phyloP scores from a whole-genome alignment of 1,284 basidiomycete genomes.

The Spongispora temasekensis region DNA sequence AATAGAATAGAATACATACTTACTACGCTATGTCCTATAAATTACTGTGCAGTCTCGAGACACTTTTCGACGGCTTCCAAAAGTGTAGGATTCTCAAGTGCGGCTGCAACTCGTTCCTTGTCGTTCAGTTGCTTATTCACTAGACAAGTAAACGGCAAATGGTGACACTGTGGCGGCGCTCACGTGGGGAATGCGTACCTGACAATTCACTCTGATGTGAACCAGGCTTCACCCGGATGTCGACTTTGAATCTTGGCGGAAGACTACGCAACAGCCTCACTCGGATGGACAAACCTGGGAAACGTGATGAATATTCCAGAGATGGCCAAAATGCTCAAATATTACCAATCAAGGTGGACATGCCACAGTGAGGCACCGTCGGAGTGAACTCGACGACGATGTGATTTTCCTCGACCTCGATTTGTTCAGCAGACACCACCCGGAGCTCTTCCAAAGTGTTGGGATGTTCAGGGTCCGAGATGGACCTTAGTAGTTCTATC shows the following conservation, averaged over 20 bases:
- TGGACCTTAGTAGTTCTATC: constrained; percentile 86
- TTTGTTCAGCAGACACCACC: constrained; percentile 90
- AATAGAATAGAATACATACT: neutral
- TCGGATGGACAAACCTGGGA: constrained; percentile 84
- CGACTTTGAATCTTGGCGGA: constrained; percentile 92
- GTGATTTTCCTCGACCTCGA: constrained; percentile 71
- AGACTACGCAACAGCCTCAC: constrained; percentile 90
- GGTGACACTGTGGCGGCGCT: neutral
- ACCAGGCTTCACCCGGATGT: constrained; percentile 91
- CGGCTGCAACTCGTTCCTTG: constrained; percentile 97
- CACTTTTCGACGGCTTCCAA: constrained; percentile 90
- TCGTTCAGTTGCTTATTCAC: constrained; percentile 99
- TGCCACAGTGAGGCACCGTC: constrained; percentile 97
- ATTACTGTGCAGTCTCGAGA: constrained; percentile 49
- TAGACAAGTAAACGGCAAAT: constrained; percentile 29
- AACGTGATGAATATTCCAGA: constrained; percentile 2
- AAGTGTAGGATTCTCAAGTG: constrained; percentile 89
- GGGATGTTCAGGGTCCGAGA: constrained; percentile 98
- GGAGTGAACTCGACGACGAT: constrained; percentile 93
- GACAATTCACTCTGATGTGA: constrained; percentile 95
- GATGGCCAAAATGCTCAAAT: neutral
- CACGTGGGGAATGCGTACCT: constrained; percentile 46
- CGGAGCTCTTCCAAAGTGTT: constrained; percentile 95
- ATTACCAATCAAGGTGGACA: constrained; percentile 94
- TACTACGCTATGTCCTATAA: constrained; percentile 2